Percentiles rank a stretch among this genome's conserved stretches.
Conservation (phyloP, 1,139 yeast species). For the Blastobotrys petasosporus region DNA sequence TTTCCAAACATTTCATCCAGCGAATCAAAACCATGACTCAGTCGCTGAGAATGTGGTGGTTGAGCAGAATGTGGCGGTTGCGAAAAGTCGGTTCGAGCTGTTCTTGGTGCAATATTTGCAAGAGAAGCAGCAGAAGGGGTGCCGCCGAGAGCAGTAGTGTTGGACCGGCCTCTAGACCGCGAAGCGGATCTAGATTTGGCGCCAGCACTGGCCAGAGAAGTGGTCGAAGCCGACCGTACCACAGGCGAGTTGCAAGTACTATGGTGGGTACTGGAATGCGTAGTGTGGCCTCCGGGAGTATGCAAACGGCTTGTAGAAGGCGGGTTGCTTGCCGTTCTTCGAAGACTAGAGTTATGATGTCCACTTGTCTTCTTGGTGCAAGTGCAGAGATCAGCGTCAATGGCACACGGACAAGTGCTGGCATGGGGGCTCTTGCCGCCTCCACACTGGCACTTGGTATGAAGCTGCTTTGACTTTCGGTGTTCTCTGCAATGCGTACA, state of each 20-base stretch:
- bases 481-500: conserved; percentile 83
- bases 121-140: background rate
- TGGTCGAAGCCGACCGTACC: conserved; percentile 13
- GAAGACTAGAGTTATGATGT: conserved; percentile 2
- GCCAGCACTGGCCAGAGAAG: conserved; percentile 10
- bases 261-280: conserved; percentile 8
- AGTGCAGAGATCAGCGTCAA: conserved; percentile 50
- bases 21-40: too few species aligned
- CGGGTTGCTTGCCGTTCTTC: conserved; percentile 15
- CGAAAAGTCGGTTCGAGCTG: too few species aligned
- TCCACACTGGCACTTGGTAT: conserved; percentile 71
- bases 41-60: too few species aligned
- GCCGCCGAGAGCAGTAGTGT: conserved; percentile 2
- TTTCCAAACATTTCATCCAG: too few species aligned
- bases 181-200: background rate
- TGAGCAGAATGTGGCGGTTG: too few species aligned
- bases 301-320: conserved; percentile 6
- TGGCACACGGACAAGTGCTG: conserved; percentile 48
- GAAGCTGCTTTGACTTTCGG: conserved; percentile 63
- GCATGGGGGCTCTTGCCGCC: conserved; percentile 34
- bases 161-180: conserved; percentile 4
- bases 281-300: background rate
- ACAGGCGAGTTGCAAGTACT: conserved; percentile 8
- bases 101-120: too few species aligned
- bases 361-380: conserved; percentile 42